phyloP scores from a whole-genome alignment of 805 yeast species.

The Wickerhamiella parazyma region DNA sequence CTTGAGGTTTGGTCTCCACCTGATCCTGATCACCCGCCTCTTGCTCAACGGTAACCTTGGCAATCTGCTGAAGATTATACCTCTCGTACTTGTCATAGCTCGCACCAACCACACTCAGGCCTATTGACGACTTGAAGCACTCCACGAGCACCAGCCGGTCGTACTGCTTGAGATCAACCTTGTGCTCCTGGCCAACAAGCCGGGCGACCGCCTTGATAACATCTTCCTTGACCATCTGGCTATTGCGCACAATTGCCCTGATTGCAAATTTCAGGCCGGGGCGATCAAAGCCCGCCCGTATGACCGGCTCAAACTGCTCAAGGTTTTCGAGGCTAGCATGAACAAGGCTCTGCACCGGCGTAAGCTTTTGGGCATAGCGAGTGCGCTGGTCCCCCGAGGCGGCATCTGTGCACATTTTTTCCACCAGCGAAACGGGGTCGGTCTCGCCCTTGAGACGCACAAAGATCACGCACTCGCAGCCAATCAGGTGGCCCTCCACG shows the following conservation, averaged over 20 bases:
- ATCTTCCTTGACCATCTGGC: conserved; percentile 58
- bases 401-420: conserved; percentile 48
- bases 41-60: conserved; percentile 5
- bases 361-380: conserved; percentile 64
- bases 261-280: conserved; percentile 52
- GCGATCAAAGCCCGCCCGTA: conserved; percentile 54
- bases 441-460: conserved; percentile 69
- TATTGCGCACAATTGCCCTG: conserved; percentile 65
- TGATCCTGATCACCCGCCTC: conserved; percentile 20
- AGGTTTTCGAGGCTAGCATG: conserved; percentile 61
- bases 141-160: conserved; percentile 73
- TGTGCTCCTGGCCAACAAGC: conserved; percentile 57
- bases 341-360: conserved; percentile 68
- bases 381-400: conserved; percentile 38
- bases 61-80: conserved; percentile 69
- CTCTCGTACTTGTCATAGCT: conserved; percentile 48
- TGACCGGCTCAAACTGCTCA: conserved; percentile 39
- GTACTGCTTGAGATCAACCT: conserved; percentile 64
- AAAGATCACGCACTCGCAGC: conserved; percentile 47
- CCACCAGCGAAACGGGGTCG: conserved; percentile 61
- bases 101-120: conserved; percentile 62
- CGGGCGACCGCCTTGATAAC: conserved; percentile 62
- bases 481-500: conserved; percentile 20
- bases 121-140: conserved; percentile 78
- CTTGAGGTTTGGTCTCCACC: neutral